A percentile compares a stretch with the other conserved stretches of the same genome.
phyloP scores from a whole-genome alignment of 2,329 filamentous ascomycete species.

The Rutstroemia sp. region DNA sequence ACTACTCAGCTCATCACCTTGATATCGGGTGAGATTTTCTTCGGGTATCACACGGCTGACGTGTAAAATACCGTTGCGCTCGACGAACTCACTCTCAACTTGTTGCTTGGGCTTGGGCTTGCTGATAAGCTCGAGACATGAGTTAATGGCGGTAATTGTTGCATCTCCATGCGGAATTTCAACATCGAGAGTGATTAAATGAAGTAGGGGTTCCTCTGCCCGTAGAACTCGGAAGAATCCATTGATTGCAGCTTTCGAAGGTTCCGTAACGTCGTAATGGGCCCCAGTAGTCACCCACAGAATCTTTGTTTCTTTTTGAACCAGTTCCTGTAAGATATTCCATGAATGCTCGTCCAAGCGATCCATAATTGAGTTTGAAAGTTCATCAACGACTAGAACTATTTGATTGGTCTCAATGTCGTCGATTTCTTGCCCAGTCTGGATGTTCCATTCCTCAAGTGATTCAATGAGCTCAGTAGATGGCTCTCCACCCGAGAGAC shows the following conservation, averaged over 20 bases:
- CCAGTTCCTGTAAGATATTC: conserved; percentile 10
- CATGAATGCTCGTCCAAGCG: conserved; percentile 5
- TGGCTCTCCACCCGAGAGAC: not conserved
- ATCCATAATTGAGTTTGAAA: conserved; percentile 8
- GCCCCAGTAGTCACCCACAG: conserved; percentile 32
- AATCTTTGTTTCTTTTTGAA: conserved; percentile 11
- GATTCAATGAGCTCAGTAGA: not conserved
- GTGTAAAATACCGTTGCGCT: conserved; percentile 24
- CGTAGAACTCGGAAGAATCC: conserved; percentile 29
- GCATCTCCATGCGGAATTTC: not conserved
- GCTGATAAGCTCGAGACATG: not conserved
- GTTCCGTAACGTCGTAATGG: conserved; percentile 22
- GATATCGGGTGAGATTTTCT: conserved; percentile 1
- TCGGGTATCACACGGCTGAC: conserved; percentile 26
- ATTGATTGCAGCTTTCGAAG: conserved; percentile 27
- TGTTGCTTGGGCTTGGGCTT: not conserved
- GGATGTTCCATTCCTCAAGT: not conserved
- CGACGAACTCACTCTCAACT: conserved; percentile 26
- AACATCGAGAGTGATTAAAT: conserved; percentile 15
- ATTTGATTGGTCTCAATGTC: not conserved
- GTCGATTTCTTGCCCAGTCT: not conserved
- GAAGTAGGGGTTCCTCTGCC: conserved; percentile 11
- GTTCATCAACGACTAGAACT: conserved; percentile 14
- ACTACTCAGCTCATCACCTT: not conserved
- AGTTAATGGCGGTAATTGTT: not conserved